Evolutionary conservation across 768 basidiomycete genomes (phyloP).

Genomic region (Obba rivulosa): DNA sequence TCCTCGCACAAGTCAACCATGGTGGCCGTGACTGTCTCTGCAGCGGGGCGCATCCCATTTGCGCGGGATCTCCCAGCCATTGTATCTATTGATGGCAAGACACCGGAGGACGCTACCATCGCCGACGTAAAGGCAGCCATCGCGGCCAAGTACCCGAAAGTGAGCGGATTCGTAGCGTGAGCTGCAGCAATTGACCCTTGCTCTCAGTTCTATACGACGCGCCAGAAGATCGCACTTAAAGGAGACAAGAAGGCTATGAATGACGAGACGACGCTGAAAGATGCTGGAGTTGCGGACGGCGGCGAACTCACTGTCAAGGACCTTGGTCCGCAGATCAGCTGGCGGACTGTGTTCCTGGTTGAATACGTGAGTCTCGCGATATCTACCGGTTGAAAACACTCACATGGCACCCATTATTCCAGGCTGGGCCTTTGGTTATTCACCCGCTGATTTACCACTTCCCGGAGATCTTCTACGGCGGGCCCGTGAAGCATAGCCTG

Average conservation of each 20-base stretch:
- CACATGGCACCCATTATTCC: neutral
- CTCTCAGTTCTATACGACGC: slow-evolving; percentile 57
- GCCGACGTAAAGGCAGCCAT: slow-evolving; percentile 66
- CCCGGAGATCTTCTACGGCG: slow-evolving; percentile 65
- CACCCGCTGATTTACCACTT: slow-evolving; percentile 82
- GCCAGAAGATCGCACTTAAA: slow-evolving; percentile 70
- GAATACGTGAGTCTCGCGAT: slow-evolving; percentile 76
- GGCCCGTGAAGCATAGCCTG: slow-evolving; percentile 63
- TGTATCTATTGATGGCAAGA: slow-evolving; percentile 42
- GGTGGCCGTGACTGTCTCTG: slow-evolving; percentile 50
- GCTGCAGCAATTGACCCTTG: neutral
- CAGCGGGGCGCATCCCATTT: slow-evolving; percentile 42
- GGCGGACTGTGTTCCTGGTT: slow-evolving; percentile 82
- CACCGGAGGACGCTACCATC: slow-evolving; percentile 47
- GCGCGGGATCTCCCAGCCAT: slow-evolving; percentile 47
- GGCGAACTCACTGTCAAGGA: slow-evolving; percentile 80
- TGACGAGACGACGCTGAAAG: slow-evolving; percentile 55
- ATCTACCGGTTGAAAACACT: neutral
- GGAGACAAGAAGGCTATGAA: slow-evolving; percentile 56
- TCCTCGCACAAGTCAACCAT: slow-evolving; percentile 23
- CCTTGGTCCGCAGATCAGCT: slow-evolving; percentile 83
- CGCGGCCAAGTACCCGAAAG: slow-evolving; percentile 48
- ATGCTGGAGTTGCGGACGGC: slow-evolving; percentile 53
- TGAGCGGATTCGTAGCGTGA: slow-evolving; percentile 15
- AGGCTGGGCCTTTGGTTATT: slow-evolving; percentile 86